Conservation (phyloP, 2,329 filamentous ascomycete genomes). For the Beauveria sp. region DNA sequence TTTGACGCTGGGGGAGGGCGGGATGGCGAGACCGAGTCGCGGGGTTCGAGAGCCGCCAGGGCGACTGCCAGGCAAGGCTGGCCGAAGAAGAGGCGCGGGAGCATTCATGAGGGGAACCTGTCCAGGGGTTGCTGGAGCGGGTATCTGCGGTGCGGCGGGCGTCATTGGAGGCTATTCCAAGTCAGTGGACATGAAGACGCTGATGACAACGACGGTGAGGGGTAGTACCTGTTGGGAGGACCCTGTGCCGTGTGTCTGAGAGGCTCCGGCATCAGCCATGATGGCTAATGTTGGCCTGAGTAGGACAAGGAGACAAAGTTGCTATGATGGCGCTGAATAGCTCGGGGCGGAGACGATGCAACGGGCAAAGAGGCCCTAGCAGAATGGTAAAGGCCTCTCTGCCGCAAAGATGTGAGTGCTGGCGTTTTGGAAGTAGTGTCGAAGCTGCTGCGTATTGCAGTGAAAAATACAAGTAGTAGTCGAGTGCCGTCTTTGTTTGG, state of each 20-base stretch:
- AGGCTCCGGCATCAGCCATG: slow-evolving; percentile 21
- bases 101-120: slow-evolving; percentile 58
- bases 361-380: slow-evolving; percentile 3
- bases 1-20: slow-evolving; percentile 75
- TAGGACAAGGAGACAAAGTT: neutral
- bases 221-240: slow-evolving; percentile 11
- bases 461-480: neutral
- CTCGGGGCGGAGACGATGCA: neutral
- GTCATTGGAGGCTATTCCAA: slow-evolving; percentile 12
- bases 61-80: slow-evolving; percentile 67
- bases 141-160: slow-evolving; percentile 18
- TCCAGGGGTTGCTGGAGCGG: slow-evolving; percentile 25
- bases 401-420: neutral
- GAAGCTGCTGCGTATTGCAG: too few relatives aligned
- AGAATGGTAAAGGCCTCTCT: slow-evolving; percentile 1
- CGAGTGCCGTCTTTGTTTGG: neutral
- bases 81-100: slow-evolving; percentile 72
- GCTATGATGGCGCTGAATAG: neutral
- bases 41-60: slow-evolving; percentile 59
- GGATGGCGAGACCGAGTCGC: slow-evolving; percentile 81
- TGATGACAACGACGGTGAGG: neutral
- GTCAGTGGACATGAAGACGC: neutral
- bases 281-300: slow-evolving; percentile 14
- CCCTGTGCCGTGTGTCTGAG: slow-evolving; percentile 15
- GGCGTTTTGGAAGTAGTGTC: neutral